A percentile compares a stretch with the other conserved stretches of the same genome.
These are phyloP conservation scores for Groenewaldozyma salmanticensis DNA, from an alignment of 805 yeast genomes.

Conservation along the genomic window DNA sequence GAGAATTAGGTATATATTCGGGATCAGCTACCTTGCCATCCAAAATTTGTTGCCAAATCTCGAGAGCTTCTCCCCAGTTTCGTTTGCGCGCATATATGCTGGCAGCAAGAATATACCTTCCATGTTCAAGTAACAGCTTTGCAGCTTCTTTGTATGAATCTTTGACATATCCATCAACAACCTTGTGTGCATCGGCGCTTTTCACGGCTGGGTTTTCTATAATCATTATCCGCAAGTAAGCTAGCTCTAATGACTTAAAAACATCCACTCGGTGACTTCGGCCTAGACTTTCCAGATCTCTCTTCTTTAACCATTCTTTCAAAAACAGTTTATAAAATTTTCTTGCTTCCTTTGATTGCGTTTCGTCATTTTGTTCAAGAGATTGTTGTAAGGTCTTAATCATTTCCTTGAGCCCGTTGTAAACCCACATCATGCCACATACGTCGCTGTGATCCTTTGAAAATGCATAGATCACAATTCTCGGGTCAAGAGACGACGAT, in stretches of 20 bases:
- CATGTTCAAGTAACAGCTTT: slow-evolving; percentile 15
- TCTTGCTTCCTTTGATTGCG: neutral
- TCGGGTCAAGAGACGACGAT: slow-evolving; percentile 27
- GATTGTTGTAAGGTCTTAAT: neutral
- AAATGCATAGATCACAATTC: slow-evolving; percentile 24
- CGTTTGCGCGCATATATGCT: slow-evolving; percentile 20
- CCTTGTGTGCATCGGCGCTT: slow-evolving; percentile 18
- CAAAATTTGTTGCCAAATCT: slow-evolving; percentile 19
- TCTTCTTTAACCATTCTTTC: slow-evolving; percentile 22
- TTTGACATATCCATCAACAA: slow-evolving; percentile 20
- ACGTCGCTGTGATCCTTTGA: slow-evolving; percentile 16
- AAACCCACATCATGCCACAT: slow-evolving; percentile 21
- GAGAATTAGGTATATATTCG: slow-evolving; percentile 2
- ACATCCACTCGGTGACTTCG: slow-evolving; percentile 6
- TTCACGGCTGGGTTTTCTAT: slow-evolving; percentile 12
- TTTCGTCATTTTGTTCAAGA: slow-evolving; percentile 4
- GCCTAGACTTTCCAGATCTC: slow-evolving; percentile 20
- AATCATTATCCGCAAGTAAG: slow-evolving; percentile 20
- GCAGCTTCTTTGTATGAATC: slow-evolving; percentile 19
- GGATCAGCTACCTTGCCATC: slow-evolving; percentile 20
- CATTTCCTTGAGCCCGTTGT: slow-evolving; percentile 18
- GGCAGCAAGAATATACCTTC: slow-evolving; percentile 21
- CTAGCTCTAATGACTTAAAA: slow-evolving; percentile 23
- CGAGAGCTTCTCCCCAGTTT: slow-evolving; percentile 19
- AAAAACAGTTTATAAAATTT: slow-evolving; percentile 12